A percentile compares a stretch with the other conserved stretches of the same genome.
These are phyloP conservation scores for Niebla homalea DNA, from an alignment of 495 filamentous ascomycete species.

Conservation along the genomic window DNA sequence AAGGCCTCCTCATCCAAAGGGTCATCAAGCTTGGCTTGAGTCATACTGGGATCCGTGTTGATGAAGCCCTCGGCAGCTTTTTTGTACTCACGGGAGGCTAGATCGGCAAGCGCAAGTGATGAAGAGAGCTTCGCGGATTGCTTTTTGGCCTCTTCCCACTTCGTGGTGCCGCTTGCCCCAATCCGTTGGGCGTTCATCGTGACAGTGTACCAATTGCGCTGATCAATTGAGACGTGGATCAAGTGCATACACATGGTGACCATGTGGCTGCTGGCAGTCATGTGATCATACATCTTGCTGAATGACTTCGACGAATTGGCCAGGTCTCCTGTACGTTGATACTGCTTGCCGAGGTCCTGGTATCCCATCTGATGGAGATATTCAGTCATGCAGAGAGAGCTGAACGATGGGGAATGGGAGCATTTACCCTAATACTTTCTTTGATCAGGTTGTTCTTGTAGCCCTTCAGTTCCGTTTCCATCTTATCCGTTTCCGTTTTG, in stretches of 20 bases:
- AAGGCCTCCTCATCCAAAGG: slow-evolving; percentile 40
- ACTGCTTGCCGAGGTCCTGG: slow-evolving; percentile 59
- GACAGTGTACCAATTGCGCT: slow-evolving; percentile 52
- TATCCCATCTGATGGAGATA: slow-evolving; percentile 49
- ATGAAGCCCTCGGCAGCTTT: slow-evolving; percentile 69
- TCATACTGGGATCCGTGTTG: slow-evolving; percentile 27
- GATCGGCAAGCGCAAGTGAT: slow-evolving; percentile 54
- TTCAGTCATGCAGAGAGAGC: not conserved
- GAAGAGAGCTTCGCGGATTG: slow-evolving; percentile 51
- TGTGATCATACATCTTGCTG: slow-evolving; percentile 60
- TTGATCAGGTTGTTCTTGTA: slow-evolving; percentile 98
- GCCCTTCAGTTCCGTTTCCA: slow-evolving; percentile 72
- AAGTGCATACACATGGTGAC: slow-evolving; percentile 57
- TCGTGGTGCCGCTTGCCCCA: slow-evolving; percentile 22
- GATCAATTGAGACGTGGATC: slow-evolving; percentile 53
- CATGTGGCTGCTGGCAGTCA: slow-evolving; percentile 56
- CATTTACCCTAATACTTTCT: slow-evolving; percentile 79
- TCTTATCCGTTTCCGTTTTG: slow-evolving; percentile 49
- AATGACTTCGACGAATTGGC: slow-evolving; percentile 51
- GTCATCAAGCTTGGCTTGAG: slow-evolving; percentile 21
- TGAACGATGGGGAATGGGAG: not conserved
- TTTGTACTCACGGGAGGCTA: slow-evolving; percentile 49
- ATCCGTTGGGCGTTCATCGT: slow-evolving; percentile 58
- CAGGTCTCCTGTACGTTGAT: slow-evolving; percentile 51
- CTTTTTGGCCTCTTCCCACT: slow-evolving; percentile 44